A percentile compares a stretch with the other conserved stretches of the same genome.
phyloP scores from a whole-genome alignment of 192 early-diverging fungal species.

The Entophlyctis luteolus region DNA sequence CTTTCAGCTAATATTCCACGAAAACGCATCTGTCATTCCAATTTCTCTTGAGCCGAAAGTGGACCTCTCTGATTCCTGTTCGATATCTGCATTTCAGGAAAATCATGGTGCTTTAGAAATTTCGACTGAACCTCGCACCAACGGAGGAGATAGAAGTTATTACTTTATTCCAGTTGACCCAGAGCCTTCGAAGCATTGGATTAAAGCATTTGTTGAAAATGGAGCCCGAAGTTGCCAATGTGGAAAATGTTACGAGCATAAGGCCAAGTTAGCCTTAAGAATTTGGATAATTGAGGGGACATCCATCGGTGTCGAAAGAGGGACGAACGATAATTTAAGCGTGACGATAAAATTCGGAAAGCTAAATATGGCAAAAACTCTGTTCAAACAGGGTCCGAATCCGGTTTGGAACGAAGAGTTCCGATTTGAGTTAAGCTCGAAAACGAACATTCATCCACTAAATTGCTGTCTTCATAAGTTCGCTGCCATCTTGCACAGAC shows the following conservation, averaged over 20 bases:
- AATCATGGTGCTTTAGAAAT: no score
- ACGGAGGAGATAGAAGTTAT: conserved; percentile 11
- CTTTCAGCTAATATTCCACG: conserved; percentile 35
- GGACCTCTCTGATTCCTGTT: no score
- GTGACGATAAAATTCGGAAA: conserved; percentile 40
- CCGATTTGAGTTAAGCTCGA: conserved; percentile 28
- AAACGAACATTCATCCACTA: neutral
- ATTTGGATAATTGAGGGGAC: conserved; percentile 36
- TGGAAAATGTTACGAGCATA: neutral
- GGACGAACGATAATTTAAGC: conserved; percentile 14
- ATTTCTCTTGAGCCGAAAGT: no score
- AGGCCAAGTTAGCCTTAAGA: conserved; percentile 18
- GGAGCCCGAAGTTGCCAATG: conserved; percentile 14
- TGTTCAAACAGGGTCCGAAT: conserved; percentile 33
- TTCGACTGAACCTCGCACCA: no score
- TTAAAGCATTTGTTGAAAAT: conserved; percentile 8
- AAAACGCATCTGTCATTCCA: neutral
- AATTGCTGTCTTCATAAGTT: no score
- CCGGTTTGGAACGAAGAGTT: conserved; percentile 46
- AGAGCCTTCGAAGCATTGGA: conserved; percentile 1
- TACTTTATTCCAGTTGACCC: conserved; percentile 20
- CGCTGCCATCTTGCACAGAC: conserved; percentile 32
- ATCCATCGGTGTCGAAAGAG: conserved; percentile 27
- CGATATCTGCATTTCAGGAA: no score
- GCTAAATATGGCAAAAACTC: conserved; percentile 38